Conservation (phyloP, 768 basidiomycete species). For the Tulasnella sp. region DNA sequence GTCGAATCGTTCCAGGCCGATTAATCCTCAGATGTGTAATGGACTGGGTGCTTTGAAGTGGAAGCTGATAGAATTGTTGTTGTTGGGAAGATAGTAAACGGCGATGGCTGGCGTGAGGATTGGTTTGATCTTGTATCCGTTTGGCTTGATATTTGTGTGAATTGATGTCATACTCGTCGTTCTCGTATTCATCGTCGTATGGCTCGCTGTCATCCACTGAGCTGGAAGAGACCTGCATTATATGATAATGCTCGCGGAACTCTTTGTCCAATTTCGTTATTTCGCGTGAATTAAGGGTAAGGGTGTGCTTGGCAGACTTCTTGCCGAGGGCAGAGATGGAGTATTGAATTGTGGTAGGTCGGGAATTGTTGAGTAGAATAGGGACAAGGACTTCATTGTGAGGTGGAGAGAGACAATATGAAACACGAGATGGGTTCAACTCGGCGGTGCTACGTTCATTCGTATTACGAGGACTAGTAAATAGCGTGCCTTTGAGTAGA, state of each 20-base stretch:
- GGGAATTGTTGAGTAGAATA: conserved; percentile 80
- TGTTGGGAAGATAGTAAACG: conserved; percentile 22
- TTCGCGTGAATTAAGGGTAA: conserved; percentile 2
- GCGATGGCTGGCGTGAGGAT: conserved; percentile 17
- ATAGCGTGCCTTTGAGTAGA: not conserved
- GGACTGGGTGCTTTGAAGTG: conserved; percentile 61
- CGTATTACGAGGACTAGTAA: not conserved
- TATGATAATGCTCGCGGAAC: conserved; percentile 29
- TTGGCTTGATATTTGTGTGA: not conserved
- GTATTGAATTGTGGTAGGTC: conserved; percentile 56
- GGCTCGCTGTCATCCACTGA: conserved; percentile 40
- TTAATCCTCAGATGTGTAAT: conserved; percentile 57
- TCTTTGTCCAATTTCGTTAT: conserved; percentile 21
- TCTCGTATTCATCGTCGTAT: conserved; percentile 62
- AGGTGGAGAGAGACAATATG: conserved; percentile 56
- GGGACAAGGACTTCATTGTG: conserved; percentile 55
- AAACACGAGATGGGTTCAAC: conserved; percentile 60
- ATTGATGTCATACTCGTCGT: conserved; percentile 29
- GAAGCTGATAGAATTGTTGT: conserved; percentile 29
- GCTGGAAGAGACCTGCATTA: conserved; percentile 41
- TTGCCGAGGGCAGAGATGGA: conserved; percentile 53
- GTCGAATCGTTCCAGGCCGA: conserved; percentile 59
- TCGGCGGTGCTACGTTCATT: conserved; percentile 52
- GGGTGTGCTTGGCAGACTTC: conserved; percentile 10
- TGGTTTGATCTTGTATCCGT: conserved; percentile 17